Base-by-base conservation (phyloP, 2,329 filamentous ascomycete species). In the Pyrenophora seminiperda region DNA sequence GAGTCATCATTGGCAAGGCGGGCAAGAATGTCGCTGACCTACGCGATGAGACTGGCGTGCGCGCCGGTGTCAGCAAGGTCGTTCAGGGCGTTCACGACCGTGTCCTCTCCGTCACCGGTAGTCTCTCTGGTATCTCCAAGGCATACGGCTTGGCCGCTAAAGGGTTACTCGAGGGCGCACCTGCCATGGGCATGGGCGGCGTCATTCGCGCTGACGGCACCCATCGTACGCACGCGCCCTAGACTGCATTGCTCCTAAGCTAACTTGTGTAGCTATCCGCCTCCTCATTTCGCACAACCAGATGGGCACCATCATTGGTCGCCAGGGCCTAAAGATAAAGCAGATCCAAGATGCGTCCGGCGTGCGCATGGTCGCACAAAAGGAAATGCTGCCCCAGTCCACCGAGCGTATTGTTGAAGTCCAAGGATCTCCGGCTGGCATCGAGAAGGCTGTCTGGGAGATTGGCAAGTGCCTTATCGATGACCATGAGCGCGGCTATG, bases 261-360 rank as follows among this genome's bases (percentile, higher is more conserved):
- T 69, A 59, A 70, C 52, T 32, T 36, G 15, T 36, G 22, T 48
- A 99, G 94, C 94, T 54, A 90, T 99, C 75, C 96, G 96, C 72
- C 87, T 99, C 24, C 87, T 99, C 73, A 97, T 99, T 75, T 99
- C 94, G 27, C 93, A 99, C 80, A 97, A 97, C 75, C 94, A 99
- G 78, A 99, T 99, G 94, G 94, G 94, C 56, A 99, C 94, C 67
- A 97, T 99, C 78, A 99, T 99, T 71, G 94, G 94, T 67, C 87
- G 91, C 61, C 90, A 95, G 74, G 94, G 94, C 52, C 82, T 97
- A 62, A 99, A 97, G 82, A 99, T 99, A 82, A 99, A 99, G 83
- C 90, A 97, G 74, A 99, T 99, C 63, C 94, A 99, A 75, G 94
- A 99, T 74, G 87, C 86, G 22, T 97, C 94, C 4, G 92, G 92